These are phyloP conservation scores for Emergomyces orientalis DNA, from an alignment of 2,329 filamentous ascomycete genomes.

Conservation along the genomic window DNA sequence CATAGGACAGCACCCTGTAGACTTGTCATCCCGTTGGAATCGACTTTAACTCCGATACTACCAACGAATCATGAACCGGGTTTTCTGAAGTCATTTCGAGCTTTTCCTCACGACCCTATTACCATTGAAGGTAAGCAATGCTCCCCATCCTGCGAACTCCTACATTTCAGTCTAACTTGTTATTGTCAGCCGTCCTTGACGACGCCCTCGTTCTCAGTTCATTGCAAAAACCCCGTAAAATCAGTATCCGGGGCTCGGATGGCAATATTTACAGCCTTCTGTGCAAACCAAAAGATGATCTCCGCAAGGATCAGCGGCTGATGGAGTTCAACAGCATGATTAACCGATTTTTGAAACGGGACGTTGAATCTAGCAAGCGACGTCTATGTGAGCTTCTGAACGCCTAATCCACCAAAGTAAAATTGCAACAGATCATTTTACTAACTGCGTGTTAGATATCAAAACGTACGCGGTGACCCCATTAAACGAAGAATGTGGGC, in stretches of 20 bases:
- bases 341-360: constrained; percentile 84
- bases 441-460: constrained; percentile 48
- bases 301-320: constrained; percentile 91
- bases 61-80: constrained; percentile 62
- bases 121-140: constrained; percentile 54
- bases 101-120: constrained; percentile 78
- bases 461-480: constrained; percentile 96
- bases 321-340: constrained; percentile 99
- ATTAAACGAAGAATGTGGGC: constrained; percentile 91
- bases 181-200: constrained; percentile 55
- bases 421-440: not conserved
- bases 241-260: constrained; percentile 81
- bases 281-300: constrained; percentile 96
- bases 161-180: constrained; percentile 15
- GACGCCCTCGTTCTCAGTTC: constrained; percentile 86
- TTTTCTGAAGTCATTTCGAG: constrained; percentile 58
- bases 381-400: constrained; percentile 52
- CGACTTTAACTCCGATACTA: constrained; percentile 70
- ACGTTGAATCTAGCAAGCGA: constrained; percentile 80
- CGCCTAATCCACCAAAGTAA: not conserved
- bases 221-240: constrained; percentile 80
- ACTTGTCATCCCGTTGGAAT: constrained; percentile 82
- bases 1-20: constrained; percentile 71
- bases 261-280: constrained; percentile 81
- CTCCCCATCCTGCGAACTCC: not conserved